phyloP scores from a whole-genome alignment of 306 rosid species.

The Elaeagnus macrophylla region DNA sequence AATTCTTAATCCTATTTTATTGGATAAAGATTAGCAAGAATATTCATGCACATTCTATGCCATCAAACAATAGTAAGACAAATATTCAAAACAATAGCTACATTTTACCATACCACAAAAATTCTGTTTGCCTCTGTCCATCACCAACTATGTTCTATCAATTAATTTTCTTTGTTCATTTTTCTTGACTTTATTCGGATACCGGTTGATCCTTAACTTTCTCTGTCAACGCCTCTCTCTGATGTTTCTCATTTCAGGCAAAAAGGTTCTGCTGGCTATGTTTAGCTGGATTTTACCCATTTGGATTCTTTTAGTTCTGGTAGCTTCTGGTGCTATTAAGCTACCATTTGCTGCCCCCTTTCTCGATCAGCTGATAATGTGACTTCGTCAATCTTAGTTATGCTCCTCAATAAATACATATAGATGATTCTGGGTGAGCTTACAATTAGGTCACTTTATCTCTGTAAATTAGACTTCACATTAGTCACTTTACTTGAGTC shows the following conservation, averaged over 20 bases:
- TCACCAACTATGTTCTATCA: too few relatives aligned
- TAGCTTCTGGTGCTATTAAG: constrained; percentile 67
- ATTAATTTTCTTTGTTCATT: not conserved
- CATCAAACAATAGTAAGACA: too few relatives aligned
- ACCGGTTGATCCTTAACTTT: not conserved
- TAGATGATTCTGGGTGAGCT: too few relatives aligned
- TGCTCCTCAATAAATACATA: too few relatives aligned
- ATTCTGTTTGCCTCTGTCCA: not conserved
- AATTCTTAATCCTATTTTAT: too few relatives aligned
- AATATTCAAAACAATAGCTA: too few relatives aligned
- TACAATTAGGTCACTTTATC: too few relatives aligned
- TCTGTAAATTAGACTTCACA: too few relatives aligned
- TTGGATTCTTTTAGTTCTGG: constrained; percentile 52
- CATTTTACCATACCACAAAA: too few relatives aligned
- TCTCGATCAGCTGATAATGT: constrained; percentile 63
- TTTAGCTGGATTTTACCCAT: constrained; percentile 65
- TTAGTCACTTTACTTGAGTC: too few relatives aligned
- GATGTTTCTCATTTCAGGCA: constrained; percentile 39
- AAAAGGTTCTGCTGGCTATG: constrained; percentile 32
- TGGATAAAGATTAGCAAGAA: too few relatives aligned
- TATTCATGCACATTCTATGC: too few relatives aligned
- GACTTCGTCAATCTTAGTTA: constrained; percentile 1
- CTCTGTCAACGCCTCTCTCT: not conserved
- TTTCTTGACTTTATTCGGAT: not conserved
- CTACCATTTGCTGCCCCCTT: constrained; percentile 51